Evolutionary conservation across 2,329 filamentous ascomycete species (phyloP).

Genomic region (Xylaria multiplex): DNA sequence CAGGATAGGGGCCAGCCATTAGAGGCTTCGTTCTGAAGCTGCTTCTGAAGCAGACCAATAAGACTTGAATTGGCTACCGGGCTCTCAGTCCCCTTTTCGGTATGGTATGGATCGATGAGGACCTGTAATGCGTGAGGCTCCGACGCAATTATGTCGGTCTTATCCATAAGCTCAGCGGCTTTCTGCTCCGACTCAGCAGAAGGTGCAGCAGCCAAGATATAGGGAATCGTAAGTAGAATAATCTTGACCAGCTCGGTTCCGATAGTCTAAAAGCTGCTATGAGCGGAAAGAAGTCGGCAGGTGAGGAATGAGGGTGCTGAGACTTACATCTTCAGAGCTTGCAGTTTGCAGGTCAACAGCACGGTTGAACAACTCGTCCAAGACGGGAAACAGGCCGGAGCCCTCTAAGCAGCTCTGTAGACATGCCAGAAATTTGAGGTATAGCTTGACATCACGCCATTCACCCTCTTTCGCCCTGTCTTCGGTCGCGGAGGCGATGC

Average conservation of each 20-base stretch:
- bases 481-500: constrained; percentile 70
- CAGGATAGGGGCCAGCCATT: constrained; percentile 79
- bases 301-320: not conserved
- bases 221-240: constrained; percentile 93
- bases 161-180: constrained; percentile 83
- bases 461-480: constrained; percentile 74
- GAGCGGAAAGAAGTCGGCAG: constrained; percentile 17
- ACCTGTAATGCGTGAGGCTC: constrained; percentile 86
- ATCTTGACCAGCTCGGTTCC: constrained; percentile 94
- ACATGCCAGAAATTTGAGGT: constrained; percentile 88
- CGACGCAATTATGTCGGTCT: constrained; percentile 93
- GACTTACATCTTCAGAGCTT: constrained; percentile 87
- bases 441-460: constrained; percentile 92
- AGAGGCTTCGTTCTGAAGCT: constrained; percentile 80
- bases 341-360: constrained; percentile 94
- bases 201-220: constrained; percentile 80
- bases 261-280: constrained; percentile 60
- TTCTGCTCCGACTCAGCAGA: constrained; percentile 73
- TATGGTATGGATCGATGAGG: constrained; percentile 85
- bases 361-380: constrained; percentile 89
- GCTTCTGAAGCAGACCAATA: constrained; percentile 84
- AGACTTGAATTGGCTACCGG: constrained; percentile 73
- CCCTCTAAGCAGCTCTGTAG: constrained; percentile 82
- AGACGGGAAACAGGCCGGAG: constrained; percentile 83
- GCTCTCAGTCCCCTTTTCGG: constrained; percentile 69